Base-by-base conservation (phyloP, 345 rosid genomes). In the Eucalyptus melliodora region DNA sequence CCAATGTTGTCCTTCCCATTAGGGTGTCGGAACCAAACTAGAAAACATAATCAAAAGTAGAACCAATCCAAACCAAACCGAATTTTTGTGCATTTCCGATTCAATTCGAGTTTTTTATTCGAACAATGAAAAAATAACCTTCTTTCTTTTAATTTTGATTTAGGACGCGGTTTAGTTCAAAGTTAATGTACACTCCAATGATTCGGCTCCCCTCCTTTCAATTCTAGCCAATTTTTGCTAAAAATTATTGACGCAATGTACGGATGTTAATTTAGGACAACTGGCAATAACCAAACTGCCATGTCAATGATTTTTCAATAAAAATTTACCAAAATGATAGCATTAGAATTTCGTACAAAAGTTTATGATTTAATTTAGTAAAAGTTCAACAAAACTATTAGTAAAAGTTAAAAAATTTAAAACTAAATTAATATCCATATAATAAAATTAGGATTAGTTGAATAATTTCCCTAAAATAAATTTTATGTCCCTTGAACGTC, bases 311-410 rank as follows among this genome's bases (percentile, higher is more conserved):
- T 37, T 37, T 37, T 37, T 5, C 14, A 0, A 10, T 3, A 4
- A 37, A 37, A 19, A 19, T 72, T 17, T 3, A 37, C 0, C 1
- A 3, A 0, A 37, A 72, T 2, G 24, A 37, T 0, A 37, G 1
- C 2, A 21, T 10, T 34, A 12, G 11, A 37, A 40, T 40, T 40
- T 37, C 8, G 1, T 1, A 2, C 5, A 77, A 37, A 77, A 5
- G 0, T 37, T 77, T 10, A 77, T 23, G 8, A 69, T 9, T 69
- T 53, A 53, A 53, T 53, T 53, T 19, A 53, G 24, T 17, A 53
- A 53, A 53, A 53, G 56, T 53, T 53, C 1, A 10, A 53, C 24
- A 53, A 53, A 53, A 53, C 8, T 53, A 53, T 53, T 19, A 19
- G 10, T 19, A 53, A 53, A 69, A 9, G 21, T 72, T 11, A 3